Evolutionary conservation across 164 flowering plant genomes (phyloP).

Genomic region (Chimonanthus salicifolius): DNA sequence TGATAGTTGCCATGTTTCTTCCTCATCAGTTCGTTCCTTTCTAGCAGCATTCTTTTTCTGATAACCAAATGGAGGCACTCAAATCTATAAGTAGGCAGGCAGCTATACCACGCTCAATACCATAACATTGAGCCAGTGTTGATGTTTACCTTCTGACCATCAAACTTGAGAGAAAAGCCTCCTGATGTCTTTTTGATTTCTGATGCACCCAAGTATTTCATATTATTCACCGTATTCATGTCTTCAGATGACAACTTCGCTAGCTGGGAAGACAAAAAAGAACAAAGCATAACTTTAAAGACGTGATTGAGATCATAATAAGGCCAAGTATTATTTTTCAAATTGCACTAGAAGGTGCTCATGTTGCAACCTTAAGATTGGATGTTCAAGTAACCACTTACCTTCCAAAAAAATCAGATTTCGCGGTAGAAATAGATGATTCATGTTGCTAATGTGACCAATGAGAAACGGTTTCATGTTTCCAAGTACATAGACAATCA

Average conservation of each 20-base stretch:
- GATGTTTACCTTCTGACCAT: conserved; percentile 64
- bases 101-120: neutral
- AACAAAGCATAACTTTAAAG: neutral
- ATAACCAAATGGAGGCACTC: conserved; percentile 1
- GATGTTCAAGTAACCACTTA: too few species aligned
- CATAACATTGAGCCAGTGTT: neutral
- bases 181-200: conserved; percentile 58
- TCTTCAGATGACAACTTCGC: conserved; percentile 75
- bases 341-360: too few species aligned
- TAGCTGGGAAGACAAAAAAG: conserved; percentile 34
- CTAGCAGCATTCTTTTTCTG: conserved; percentile 76
- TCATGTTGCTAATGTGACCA: too few species aligned
- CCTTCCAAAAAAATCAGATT: too few species aligned
- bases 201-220: conserved; percentile 67
- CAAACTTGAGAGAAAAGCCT: conserved; percentile 82
- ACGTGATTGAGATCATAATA: too few species aligned
- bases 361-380: too few species aligned
- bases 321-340: too few species aligned
- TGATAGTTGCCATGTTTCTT: conserved; percentile 81
- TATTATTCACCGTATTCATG: conserved; percentile 72
- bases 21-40: conserved; percentile 70
- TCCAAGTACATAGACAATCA: too few species aligned
- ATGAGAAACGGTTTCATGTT: too few species aligned
- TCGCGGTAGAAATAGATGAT: too few species aligned
- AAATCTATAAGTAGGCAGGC: neutral